Conservation (phyloP, 495 filamentous ascomycete genomes). For the Lasiosphaeria hispida region DNA sequence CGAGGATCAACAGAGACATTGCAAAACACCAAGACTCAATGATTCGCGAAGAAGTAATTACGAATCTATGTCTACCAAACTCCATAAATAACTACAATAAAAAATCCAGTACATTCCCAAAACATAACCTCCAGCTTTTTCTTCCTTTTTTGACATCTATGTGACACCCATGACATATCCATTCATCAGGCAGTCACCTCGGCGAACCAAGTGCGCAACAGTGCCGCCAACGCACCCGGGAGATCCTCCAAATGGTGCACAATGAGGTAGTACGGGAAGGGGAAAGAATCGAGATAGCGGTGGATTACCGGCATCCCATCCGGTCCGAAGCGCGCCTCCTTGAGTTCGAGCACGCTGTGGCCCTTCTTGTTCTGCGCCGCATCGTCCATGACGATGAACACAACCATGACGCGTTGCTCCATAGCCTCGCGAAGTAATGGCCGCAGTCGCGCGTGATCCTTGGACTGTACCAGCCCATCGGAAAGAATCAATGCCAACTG, state of each 20-base stretch:
- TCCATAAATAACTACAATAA: not conserved
- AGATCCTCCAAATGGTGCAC: constrained; percentile 89
- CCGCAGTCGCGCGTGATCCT: constrained; percentile 75
- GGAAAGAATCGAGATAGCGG: constrained; percentile 91
- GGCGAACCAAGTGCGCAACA: constrained; percentile 94
- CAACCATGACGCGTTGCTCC: constrained; percentile 95
- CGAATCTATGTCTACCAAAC: not conserved
- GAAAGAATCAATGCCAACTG: constrained; percentile 90
- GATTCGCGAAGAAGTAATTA: no score
- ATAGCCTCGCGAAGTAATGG: constrained; percentile 80
- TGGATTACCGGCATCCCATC: constrained; percentile 67
- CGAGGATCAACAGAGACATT: no score
- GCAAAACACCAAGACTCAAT: no score
- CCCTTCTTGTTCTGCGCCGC: constrained; percentile 45
- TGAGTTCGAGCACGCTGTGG: constrained; percentile 72
- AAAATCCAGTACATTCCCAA: not conserved
- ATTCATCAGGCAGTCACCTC: constrained; percentile 61
- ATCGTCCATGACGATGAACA: constrained; percentile 94
- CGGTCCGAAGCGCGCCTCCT: constrained; percentile 71
- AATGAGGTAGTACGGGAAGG: constrained; percentile 93
- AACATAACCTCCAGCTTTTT: not conserved
- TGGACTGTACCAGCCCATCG: constrained; percentile 80
- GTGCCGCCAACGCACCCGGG: constrained; percentile 79
- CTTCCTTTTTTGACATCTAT: constrained; percentile 10
- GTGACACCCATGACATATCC: no score